Evolutionary conservation across 1,284 basidiomycete genomes (phyloP).

Genomic region (Mycena citricolor): DNA sequence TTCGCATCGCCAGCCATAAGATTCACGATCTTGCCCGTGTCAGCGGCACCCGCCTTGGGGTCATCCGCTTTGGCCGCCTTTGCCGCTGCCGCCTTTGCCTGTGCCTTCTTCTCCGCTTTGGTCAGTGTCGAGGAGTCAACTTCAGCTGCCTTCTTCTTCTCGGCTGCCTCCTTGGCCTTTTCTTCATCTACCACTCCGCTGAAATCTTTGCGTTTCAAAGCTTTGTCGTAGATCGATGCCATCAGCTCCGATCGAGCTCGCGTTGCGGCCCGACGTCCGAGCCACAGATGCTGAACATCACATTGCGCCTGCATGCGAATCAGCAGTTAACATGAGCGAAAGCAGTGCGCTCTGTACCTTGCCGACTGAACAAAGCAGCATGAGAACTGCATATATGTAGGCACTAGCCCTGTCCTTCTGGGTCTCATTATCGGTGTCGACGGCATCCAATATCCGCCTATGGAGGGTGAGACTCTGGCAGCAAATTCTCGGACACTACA

Average conservation of each 20-base stretch:
- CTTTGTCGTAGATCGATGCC: conserved; percentile 87
- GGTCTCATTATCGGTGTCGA: conserved; percentile 28
- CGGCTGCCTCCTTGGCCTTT: conserved; percentile 32
- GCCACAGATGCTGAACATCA: conserved; percentile 39
- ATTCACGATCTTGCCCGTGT: conserved; percentile 77
- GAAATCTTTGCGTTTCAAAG: conserved; percentile 80
- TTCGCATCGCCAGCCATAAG: conserved; percentile 74
- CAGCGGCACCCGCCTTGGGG: conserved; percentile 66
- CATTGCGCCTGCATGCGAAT: conserved; percentile 30
- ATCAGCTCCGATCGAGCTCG: conserved; percentile 74
- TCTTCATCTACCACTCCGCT: conserved; percentile 70
- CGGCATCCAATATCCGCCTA: conserved; percentile 46
- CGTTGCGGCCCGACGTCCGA: conserved; percentile 68
- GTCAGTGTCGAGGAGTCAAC: too few relatives aligned
- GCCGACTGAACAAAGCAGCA: conserved; percentile 1
- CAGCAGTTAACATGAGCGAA: not conserved
- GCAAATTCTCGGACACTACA: not conserved
- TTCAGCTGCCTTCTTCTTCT: not conserved
- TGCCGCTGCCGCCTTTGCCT: conserved; percentile 18
- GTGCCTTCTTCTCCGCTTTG: conserved; percentile 17
- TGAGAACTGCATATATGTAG: conserved; percentile 7
- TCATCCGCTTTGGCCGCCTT: conserved; percentile 42
- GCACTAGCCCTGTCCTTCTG: not conserved
- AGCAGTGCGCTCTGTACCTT: not conserved
- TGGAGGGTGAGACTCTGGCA: not conserved